Conservation (phyloP, 2,329 filamentous ascomycete species). For the Xylariales sp. region DNA sequence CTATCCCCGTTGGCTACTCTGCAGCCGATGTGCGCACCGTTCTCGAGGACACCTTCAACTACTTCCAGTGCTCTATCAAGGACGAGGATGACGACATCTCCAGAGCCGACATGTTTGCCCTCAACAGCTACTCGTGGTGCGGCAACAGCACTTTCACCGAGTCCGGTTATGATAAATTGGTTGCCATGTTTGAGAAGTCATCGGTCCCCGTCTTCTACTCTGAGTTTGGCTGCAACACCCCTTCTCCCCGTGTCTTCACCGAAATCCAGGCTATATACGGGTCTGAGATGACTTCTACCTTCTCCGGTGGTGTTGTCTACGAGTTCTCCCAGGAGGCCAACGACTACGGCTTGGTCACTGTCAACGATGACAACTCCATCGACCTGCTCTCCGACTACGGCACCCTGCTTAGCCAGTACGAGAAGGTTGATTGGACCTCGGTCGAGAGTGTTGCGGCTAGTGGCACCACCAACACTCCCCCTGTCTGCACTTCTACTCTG, state of each 20-base stretch:
- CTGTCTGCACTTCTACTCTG: conserved; percentile 60
- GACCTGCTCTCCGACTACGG: conserved; percentile 62
- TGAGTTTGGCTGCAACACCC: conserved; percentile 74
- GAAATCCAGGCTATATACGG: conserved; percentile 73
- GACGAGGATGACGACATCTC: conserved; percentile 55
- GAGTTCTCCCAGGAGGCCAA: conserved; percentile 72
- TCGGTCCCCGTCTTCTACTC: conserved; percentile 78
- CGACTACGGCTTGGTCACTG: conserved; percentile 59
- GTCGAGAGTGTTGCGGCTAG: conserved; percentile 61
- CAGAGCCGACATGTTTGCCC: conserved; percentile 68
- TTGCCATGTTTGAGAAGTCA: conserved; percentile 59
- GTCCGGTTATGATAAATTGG: conserved; percentile 60
- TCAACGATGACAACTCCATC: conserved; percentile 54
- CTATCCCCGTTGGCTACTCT: conserved; percentile 75
- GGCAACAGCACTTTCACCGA: conserved; percentile 58
- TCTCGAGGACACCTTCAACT: conserved; percentile 71
- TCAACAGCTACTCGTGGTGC: conserved; percentile 77
- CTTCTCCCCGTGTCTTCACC: conserved; percentile 67
- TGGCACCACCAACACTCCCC: conserved; percentile 50
- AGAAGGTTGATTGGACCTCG: conserved; percentile 65
- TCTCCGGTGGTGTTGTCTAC: conserved; percentile 77
- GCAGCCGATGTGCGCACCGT: conserved; percentile 73
- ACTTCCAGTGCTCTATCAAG: conserved; percentile 62
- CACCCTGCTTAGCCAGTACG: conserved; percentile 71
- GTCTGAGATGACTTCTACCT: conserved; percentile 59